These are phyloP conservation scores for Cryptosporidium xiaoi DNA, from an alignment of 169 alveolate genomes.

Conservation along the genomic window DNA sequence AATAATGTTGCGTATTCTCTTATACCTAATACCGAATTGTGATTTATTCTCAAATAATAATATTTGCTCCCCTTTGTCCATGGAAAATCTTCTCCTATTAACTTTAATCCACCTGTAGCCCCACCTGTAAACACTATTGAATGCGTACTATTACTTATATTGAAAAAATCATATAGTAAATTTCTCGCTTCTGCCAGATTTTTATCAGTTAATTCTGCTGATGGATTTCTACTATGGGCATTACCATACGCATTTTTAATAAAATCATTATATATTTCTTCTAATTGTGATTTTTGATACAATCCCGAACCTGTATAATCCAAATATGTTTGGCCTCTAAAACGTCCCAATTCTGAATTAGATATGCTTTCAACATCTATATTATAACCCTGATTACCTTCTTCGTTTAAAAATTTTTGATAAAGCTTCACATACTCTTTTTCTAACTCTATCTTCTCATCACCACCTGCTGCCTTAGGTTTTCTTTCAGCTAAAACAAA, in stretches of 20 bases:
- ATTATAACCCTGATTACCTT: slow-evolving; percentile 48
- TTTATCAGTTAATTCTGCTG: slow-evolving; percentile 75
- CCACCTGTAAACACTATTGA: slow-evolving; percentile 78
- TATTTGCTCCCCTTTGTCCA: slow-evolving; percentile 68
- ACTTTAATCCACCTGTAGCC: slow-evolving; percentile 78
- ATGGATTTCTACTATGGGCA: slow-evolving; percentile 78
- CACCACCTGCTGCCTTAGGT: too few relatives aligned
- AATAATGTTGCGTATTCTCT: slow-evolving; percentile 71
- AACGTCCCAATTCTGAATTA: slow-evolving; percentile 56
- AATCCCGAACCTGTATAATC: slow-evolving; percentile 78
- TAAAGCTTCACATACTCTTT: too few relatives aligned
- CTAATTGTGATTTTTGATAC: slow-evolving; percentile 75
- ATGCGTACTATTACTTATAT: slow-evolving; percentile 58
- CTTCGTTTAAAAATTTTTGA: too few relatives aligned
- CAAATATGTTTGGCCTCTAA: slow-evolving; percentile 72
- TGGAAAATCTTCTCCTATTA: slow-evolving; percentile 79
- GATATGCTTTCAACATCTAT: slow-evolving; percentile 50
- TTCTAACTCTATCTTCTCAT: too few relatives aligned
- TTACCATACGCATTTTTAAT: slow-evolving; percentile 75
- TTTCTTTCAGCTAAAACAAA: too few relatives aligned
- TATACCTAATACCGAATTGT: slow-evolving; percentile 79
- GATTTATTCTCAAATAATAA: slow-evolving; percentile 75
- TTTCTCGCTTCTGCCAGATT: slow-evolving; percentile 76
- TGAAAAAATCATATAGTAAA: slow-evolving; percentile 59
- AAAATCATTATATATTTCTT: slow-evolving; percentile 64